Evolutionary conservation across 129 eudicot genomes (phyloP).

Genomic region (Erigeron canadensis): DNA sequence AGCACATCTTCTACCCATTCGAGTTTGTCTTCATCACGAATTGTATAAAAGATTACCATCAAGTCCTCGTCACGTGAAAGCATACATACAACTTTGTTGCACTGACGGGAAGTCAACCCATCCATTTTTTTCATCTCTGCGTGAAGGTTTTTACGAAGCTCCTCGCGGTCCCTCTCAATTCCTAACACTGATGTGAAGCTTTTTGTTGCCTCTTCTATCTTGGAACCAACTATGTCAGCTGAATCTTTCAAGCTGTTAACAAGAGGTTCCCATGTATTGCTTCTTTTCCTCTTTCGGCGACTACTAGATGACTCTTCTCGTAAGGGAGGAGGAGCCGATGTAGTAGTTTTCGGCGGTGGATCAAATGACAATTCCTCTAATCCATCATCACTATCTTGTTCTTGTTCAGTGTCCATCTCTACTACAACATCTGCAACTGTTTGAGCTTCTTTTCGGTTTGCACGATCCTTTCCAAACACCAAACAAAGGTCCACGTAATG

Average conservation of each 20-base stretch:
- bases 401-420: not conserved
- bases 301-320: too few species aligned
- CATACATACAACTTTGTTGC: not conserved
- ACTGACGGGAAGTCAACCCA: not conserved
- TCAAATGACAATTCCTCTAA: not conserved
- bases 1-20: not conserved
- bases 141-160: conserved; percentile 7
- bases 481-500: too few species aligned
- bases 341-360: too few species aligned
- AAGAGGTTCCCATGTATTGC: not conserved
- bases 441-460: not conserved
- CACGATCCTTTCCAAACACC: too few species aligned
- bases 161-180: not conserved
- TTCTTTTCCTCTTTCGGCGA: not conserved
- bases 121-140: not conserved
- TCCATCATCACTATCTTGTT: not conserved
- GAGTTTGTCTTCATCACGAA: not conserved
- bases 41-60: not conserved
- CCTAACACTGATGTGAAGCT: too few species aligned
- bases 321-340: too few species aligned
- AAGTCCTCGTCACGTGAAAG: not conserved
- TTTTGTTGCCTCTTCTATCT: too few species aligned
- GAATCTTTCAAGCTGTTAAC: too few species aligned
- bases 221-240: too few species aligned
- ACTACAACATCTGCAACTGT: not conserved